Evolutionary conservation across 108 stramenopile genomes (phyloP).

Genomic region (Aurantiochytrium sp.): DNA sequence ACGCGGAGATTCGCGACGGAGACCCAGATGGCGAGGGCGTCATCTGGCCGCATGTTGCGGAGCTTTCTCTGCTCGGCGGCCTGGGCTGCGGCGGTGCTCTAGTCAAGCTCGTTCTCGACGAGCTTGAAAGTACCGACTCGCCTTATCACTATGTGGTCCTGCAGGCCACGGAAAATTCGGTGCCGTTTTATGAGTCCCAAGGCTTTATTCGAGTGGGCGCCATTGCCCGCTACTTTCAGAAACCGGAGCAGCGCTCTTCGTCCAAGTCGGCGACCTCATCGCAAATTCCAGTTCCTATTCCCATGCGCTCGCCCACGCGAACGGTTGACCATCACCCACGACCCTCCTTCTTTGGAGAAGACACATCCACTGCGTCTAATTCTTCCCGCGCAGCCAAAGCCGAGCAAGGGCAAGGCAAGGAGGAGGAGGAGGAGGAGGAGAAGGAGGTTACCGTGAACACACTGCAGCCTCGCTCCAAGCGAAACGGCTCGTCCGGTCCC

Average conservation of each 20-base stretch:
- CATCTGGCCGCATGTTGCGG: conserved; percentile 78
- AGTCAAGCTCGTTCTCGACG: conserved; percentile 65
- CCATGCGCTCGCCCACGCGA: not conserved
- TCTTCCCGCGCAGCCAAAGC: too few species aligned
- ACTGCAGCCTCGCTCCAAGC: not conserved
- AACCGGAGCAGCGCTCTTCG: not conserved
- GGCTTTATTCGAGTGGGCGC: conserved; percentile 74
- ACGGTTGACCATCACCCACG: not conserved
- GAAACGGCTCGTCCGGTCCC: not conserved
- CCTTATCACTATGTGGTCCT: conserved; percentile 71
- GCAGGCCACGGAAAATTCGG: conserved; percentile 78
- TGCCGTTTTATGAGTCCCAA: conserved; percentile 76
- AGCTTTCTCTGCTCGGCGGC: conserved; percentile 68
- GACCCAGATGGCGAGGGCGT: conserved; percentile 80
- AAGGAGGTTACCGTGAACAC: not conserved
- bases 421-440: not conserved
- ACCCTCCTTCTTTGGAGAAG: not conserved
- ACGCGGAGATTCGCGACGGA: conserved; percentile 63
- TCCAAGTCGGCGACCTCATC: not conserved
- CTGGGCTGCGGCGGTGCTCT: conserved; percentile 64
- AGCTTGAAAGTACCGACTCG: conserved; percentile 58
- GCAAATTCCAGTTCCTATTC: not conserved
- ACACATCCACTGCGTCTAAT: too few species aligned
- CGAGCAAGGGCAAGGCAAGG: too few species aligned
- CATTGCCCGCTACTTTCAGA: not conserved